Evolutionary conservation across 1,284 basidiomycete genomes (phyloP), one percentile per base, ranked within the genome.

Genomic region (Lentinula novae-zelandiae): DNA sequence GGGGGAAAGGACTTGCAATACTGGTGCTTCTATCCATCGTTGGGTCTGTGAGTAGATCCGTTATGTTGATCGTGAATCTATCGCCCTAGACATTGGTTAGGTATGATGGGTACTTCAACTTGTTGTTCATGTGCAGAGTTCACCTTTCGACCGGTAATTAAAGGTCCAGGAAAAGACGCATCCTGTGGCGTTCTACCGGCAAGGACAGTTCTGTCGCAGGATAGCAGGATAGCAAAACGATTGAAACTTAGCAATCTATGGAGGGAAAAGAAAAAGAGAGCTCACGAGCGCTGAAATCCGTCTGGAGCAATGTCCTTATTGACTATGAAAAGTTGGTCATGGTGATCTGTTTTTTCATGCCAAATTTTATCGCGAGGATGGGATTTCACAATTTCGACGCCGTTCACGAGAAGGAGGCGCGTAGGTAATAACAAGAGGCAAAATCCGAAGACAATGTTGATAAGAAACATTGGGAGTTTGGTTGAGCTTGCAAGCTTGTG

Each of bases 11-110:
- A 61, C 67, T 62, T 50, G 69, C 69, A 40, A 70, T 67, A 8
- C 64, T 67, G 13, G 67, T 69, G 53, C 65, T 66, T 55, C 61
- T 62, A 15, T 63, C 60, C 70, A 72, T 70, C 6, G 62, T 58
- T 1, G 64, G 62, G 40, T 70, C 65, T 34, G 49, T 57, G 42
- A 71, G 53, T 54, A 62, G 27, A 52, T 71, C 66, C 39, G 66
- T 63, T 0, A 67, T 60, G 27, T 68, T 70, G 36, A 72, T 65
- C 20, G 65, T 38, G 44, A 72, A 65, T 9, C 62, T 61, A 36
- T 68, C 68, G 9, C 65, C 67, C 63, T 67, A 20, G 15, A 12
- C 34, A 15, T 15, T 9, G n/a, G 40, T 52, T 22, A 33, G 42
- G 39, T 17, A 42, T 52, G 53, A 42, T 27, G 27, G 27, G 27